Percentiles rank a stretch among this genome's conserved stretches.
Conservation (phyloP, 768 basidiomycete genomes). For the Kondoa subrosea region DNA sequence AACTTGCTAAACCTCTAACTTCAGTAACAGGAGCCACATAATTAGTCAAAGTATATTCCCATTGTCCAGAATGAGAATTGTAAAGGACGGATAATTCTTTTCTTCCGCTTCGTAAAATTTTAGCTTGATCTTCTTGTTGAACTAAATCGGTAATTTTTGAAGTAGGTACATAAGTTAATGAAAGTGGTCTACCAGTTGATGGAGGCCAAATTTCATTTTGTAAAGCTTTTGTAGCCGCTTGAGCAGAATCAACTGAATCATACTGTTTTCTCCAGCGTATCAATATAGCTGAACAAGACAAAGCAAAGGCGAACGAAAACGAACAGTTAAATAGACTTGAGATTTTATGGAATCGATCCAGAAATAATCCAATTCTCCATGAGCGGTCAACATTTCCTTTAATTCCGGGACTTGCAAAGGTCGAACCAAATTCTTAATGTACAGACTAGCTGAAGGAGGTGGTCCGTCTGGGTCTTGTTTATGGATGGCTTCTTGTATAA, state of each 20-base stretch:
- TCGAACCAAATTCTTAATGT: slow-evolving; percentile 16
- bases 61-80: neutral
- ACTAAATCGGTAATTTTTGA: neutral
- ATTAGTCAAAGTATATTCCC: neutral
- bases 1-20: neutral
- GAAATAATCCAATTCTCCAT: slow-evolving; percentile 12
- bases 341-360: slow-evolving; percentile 19
- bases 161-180: slow-evolving; percentile 2
- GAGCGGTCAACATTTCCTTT: slow-evolving; percentile 13
- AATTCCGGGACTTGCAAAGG: slow-evolving; percentile 17
- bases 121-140: slow-evolving; percentile 8
- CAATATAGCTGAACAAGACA: neutral
- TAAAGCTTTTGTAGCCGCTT: neutral
- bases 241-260: slow-evolving; percentile 1
- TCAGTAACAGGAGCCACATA: neutral
- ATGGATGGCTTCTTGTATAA: too few relatives aligned
- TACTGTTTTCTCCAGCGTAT: slow-evolving; percentile 5
- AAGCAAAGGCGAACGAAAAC: neutral
- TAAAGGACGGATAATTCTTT: neutral
- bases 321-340: slow-evolving; percentile 17
- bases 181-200: neutral
- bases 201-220: neutral
- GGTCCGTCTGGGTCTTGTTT: neutral
- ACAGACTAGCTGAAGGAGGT: slow-evolving; percentile 13
- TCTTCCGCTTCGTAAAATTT: neutral